Evolutionary conservation across 345 rosid species (phyloP).

Genomic region (Arabidopsis thaliana): DNA sequence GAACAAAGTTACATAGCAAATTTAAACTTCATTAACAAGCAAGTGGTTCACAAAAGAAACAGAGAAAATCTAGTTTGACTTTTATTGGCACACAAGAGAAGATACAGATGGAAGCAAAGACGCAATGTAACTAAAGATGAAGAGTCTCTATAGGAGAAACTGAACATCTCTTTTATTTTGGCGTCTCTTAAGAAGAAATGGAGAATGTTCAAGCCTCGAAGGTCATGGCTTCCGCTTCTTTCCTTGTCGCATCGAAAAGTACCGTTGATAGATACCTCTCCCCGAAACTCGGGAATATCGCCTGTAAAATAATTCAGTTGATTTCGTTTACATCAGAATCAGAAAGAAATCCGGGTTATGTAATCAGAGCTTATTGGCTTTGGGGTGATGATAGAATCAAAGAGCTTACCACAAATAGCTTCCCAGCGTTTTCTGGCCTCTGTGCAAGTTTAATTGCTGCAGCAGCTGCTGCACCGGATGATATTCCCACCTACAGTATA

Average conservation of each 20-base stretch:
- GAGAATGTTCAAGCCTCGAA: constrained; percentile 52
- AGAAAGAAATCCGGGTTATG: constrained; percentile 5
- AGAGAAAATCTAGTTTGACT: constrained; percentile 1
- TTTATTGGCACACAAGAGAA: constrained; percentile 23
- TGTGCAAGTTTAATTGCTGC: constrained; percentile 85
- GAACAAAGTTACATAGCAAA: neutral
- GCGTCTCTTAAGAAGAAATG: constrained; percentile 27
- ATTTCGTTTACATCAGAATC: constrained; percentile 8
- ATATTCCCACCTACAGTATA: constrained; percentile 75
- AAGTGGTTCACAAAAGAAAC: constrained; percentile 18
- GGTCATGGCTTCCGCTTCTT: constrained; percentile 66
- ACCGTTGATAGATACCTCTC: constrained; percentile 77
- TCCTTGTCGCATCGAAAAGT: constrained; percentile 69
- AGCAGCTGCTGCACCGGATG: constrained; percentile 86
- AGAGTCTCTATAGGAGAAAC: constrained; percentile 12
- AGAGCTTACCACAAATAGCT: constrained; percentile 78
- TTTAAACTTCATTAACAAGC: constrained; percentile 7
- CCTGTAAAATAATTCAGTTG: constrained; percentile 51
- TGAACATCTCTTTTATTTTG: constrained; percentile 21
- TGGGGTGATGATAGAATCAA: neutral
- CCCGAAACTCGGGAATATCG: constrained; percentile 75
- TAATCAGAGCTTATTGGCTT: constrained; percentile 19
- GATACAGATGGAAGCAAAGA: constrained; percentile 32
- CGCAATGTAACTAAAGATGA: constrained; percentile 31
- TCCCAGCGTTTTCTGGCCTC: constrained; percentile 85